Evolutionary conservation across 768 basidiomycete genomes (phyloP), one percentile per base, ranked within the genome.

Genomic region (Suillus luteus): DNA sequence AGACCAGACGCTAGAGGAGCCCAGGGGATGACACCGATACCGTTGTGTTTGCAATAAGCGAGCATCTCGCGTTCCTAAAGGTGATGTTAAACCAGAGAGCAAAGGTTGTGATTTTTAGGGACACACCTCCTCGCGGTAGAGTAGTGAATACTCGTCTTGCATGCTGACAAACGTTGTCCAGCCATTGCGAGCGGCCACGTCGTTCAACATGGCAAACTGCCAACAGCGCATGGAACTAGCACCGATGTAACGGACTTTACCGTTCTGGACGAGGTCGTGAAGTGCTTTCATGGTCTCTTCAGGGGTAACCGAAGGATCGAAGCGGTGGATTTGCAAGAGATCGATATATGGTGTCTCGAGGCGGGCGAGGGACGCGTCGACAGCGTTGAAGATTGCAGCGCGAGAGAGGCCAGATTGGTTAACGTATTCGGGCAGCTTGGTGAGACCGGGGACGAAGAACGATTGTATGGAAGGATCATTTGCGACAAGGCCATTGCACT

Each of bases 81-180:
- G 24, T 3, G 11, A 41, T 14, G 2, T 4, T 5, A 3, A 12
- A 41, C 12, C 19, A 2, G 9, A n/a, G 38, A 27, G 2, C 17
- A 38, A 59, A 15, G 7, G 3, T 44, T 19, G 37, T 40, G 10
- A 17, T 27, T 60, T 11, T 9, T 1, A 14, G 54, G 1, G 10
- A 12, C 48, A 37, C 22, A 79, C 82, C 72, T 87, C 84, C 63
- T 85, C 81, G 38, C 85, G 77, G 67, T 87, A 87, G 22, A 86
- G 75, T 6, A 85, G 71, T 40, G 78, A 83, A 66, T 86, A 81
- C 62, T 83, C 81, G 49, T 79, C 77, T 71, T 87, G 86, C 79
- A 86, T 85, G 62, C 83, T 81, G 55, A 84, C 76, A 65, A 87
- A 86, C 64, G 76, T 80, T 5, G 85, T 84, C 78, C 84, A 83